These are phyloP conservation scores for Dryadomyces sulphureus DNA, from an alignment of 2,329 filamentous ascomycete genomes.

Conservation along the genomic window DNA sequence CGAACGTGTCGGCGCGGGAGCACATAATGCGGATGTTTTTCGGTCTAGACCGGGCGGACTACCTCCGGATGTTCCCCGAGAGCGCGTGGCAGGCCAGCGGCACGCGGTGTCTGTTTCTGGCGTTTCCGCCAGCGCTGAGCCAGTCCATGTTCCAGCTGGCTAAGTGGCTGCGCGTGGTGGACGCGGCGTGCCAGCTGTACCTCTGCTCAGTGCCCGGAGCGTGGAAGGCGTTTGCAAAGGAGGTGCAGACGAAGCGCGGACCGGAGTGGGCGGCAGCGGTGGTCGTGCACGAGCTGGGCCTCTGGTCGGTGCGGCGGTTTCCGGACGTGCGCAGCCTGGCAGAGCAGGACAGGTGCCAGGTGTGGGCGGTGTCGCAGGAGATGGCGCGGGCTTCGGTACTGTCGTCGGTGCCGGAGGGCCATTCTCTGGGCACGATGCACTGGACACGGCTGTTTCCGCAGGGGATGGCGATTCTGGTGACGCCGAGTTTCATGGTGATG, in stretches of 20 bases:
- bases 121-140: constrained; percentile 27
- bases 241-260: constrained; percentile 14
- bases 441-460: constrained; percentile 28
- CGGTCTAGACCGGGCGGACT: constrained; percentile 17
- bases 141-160: constrained; percentile 23
- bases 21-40: constrained; percentile 14
- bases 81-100: constrained; percentile 5
- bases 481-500: constrained; percentile 32
- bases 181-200: constrained; percentile 26
- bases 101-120: constrained; percentile 28
- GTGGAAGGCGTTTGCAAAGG: constrained; percentile 28
- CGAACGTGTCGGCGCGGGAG: constrained; percentile 5
- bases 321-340: constrained; percentile 22
- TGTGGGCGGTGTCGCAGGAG: constrained; percentile 27
- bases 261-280: constrained; percentile 16
- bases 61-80: constrained; percentile 10
- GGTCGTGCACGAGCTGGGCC: constrained; percentile 30
- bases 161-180: constrained; percentile 27
- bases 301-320: constrained; percentile 23
- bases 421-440: constrained; percentile 18
- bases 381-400: constrained; percentile 15
- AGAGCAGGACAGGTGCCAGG: constrained; percentile 8
- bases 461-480: constrained; percentile 29
- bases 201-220: constrained; percentile 25
- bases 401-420: constrained; percentile 11